Percentiles rank a stretch among this genome's conserved stretches.
phyloP scores from a whole-genome alignment of 768 basidiomycete species.

The Udeniomyces megalosporus region DNA sequence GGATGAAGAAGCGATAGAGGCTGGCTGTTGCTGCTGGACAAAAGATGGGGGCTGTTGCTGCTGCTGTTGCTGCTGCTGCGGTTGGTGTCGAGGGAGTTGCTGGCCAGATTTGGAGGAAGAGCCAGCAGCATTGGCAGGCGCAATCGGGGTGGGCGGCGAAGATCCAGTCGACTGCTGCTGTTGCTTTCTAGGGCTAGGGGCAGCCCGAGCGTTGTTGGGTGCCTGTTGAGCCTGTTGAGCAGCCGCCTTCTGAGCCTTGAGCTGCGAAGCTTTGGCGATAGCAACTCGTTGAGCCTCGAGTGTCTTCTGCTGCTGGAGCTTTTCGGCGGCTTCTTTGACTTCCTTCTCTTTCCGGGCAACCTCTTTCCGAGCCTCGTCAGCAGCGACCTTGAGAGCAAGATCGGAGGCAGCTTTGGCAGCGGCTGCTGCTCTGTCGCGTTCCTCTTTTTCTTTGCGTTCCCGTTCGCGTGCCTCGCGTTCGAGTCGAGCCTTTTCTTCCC shows the following conservation, averaged over 20 bases:
- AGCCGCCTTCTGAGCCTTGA: constrained; percentile 13
- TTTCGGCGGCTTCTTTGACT: constrained; percentile 18
- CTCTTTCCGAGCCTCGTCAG: constrained; percentile 22
- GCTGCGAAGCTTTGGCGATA: constrained; percentile 17
- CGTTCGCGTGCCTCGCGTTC: constrained; percentile 15
- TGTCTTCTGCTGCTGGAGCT: constrained; percentile 16
- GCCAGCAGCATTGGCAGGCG: background rate
- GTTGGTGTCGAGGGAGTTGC: background rate
- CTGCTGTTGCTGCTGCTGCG: background rate
- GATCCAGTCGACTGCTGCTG: background rate
- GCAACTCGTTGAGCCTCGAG: constrained; percentile 20
- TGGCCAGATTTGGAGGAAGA: background rate
- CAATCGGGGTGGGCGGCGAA: background rate
- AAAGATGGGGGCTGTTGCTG: no score
- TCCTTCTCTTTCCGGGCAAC: constrained; percentile 27
- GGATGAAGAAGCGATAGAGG: background rate
- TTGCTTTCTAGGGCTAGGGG: background rate
- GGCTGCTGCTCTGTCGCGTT: constrained; percentile 11
- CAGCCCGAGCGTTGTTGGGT: background rate
- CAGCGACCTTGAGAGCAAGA: constrained; percentile 36
- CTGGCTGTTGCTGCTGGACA: no score
- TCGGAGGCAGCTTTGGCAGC: constrained; percentile 5
- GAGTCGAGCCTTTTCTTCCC: constrained; percentile 39
- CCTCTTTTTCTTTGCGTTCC: constrained; percentile 16
- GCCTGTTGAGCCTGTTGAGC: background rate